Percentiles rank a stretch among this genome's conserved stretches.
These are phyloP conservation scores for Exophiala sideris DNA, from an alignment of 2,329 filamentous ascomycete genomes.

Conservation along the genomic window DNA sequence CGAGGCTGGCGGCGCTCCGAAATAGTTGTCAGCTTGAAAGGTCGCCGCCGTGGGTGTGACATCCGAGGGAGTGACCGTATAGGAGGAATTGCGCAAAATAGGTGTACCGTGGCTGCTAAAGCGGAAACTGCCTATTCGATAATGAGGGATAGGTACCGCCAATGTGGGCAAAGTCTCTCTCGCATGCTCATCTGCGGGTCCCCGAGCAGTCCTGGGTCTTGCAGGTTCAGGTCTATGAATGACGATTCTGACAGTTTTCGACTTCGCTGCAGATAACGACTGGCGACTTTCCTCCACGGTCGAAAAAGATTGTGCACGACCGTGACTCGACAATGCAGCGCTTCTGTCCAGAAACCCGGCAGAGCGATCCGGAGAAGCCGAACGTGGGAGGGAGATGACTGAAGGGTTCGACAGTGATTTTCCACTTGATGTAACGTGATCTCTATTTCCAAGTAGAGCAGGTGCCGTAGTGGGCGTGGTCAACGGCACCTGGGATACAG, in stretches of 20 bases:
- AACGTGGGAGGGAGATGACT: slow-evolving; percentile 9
- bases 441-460: slow-evolving; percentile 25
- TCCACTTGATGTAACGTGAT: not conserved
- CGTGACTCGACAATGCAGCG: slow-evolving; percentile 23
- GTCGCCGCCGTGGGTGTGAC: slow-evolving; percentile 38
- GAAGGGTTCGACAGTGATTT: slow-evolving; percentile 7
- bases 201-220: slow-evolving; percentile 63
- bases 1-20: slow-evolving; percentile 18
- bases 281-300: slow-evolving; percentile 64
- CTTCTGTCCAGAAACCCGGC: not conserved
- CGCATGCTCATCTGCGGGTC: slow-evolving; percentile 31
- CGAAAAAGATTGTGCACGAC: slow-evolving; percentile 63
- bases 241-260: slow-evolving; percentile 72
- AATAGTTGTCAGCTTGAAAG: slow-evolving; percentile 15
- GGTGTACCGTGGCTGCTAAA: slow-evolving; percentile 76
- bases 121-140: slow-evolving; percentile 74
- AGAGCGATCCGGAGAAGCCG: slow-evolving; percentile 7
- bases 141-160: slow-evolving; percentile 76
- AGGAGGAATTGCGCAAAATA: slow-evolving; percentile 75
- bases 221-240: slow-evolving; percentile 69
- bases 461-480: slow-evolving; percentile 54
- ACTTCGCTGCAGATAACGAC: slow-evolving; percentile 41
- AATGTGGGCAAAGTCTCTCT: slow-evolving; percentile 54
- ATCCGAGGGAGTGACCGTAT: slow-evolving; percentile 48
- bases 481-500: slow-evolving; percentile 48